Evolutionary conservation across 1,284 basidiomycete species (phyloP), one percentile per base, ranked within the genome.

Genomic region (Psilocybe mexicana): DNA sequence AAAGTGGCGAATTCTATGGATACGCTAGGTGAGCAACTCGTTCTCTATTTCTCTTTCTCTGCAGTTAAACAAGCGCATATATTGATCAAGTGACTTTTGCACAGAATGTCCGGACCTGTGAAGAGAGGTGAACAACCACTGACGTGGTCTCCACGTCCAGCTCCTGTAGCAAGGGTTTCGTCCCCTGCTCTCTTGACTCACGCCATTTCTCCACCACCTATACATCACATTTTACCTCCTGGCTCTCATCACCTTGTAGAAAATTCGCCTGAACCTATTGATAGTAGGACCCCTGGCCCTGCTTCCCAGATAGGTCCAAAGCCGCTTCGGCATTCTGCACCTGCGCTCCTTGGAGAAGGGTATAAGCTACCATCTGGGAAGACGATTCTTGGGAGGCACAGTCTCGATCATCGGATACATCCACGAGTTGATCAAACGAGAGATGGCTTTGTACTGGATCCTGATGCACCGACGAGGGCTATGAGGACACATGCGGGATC

Each of bases 1-100:
- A 91, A 71, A 93, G 92, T 52, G 90, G 93, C 24, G 90, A 92
- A 70, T 96, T 96, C 67, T 95, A 90, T 67, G 93, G 94, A 28
- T 94, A 92, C 67, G 93, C 92, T 24, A 86, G 82, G 86, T 92
- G 67, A 51, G 82, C 50, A 45, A 40, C 18, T 18, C 18, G 47
- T 55, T 52, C 23, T 43, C 14, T 46, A 43, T 43, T 14, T 48
- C 5, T 14, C 12, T 46, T 46, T 14, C 26, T 14, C 1, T 11
- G 6, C 24, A 18, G 26, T 18, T 35, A 6, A 25, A 26, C 12
- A 23, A 48, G 11, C 38, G 11, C 38, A 40, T 12, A 12, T 40
- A 40, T 40, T 40, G 38, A 40, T 12, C 14, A 24, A 43, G n/a
- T 28, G 33, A 7, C 26, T 35, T 52, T 12, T 30, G 6, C 25